Evolutionary conservation across 164 flowering plant species (phyloP).

Genomic region (Brasenia schreberi): DNA sequence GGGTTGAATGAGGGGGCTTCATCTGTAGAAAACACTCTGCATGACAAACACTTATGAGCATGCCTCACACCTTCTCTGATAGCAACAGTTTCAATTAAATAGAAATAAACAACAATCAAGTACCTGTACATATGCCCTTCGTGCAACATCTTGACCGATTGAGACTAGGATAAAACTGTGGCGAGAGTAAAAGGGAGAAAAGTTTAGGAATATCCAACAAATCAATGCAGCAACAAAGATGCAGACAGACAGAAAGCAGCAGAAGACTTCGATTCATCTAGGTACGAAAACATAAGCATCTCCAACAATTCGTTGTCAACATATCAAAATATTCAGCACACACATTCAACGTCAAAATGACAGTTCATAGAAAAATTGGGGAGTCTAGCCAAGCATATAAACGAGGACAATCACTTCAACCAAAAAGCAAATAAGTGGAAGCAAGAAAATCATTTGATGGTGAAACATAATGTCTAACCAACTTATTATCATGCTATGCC

Average conservation of each 20-base stretch:
- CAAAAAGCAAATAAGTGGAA: too few relatives aligned
- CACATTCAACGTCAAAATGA: too few relatives aligned
- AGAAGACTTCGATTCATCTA: not conserved
- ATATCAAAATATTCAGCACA: too few relatives aligned
- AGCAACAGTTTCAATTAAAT: not conserved
- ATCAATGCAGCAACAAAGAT: not conserved
- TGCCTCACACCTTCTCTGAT: not conserved
- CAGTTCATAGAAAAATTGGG: too few relatives aligned
- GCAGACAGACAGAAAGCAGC: not conserved
- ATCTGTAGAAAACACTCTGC: slow-evolving; percentile 96
- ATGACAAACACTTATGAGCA: not conserved
- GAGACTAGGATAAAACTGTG: slow-evolving; percentile 87
- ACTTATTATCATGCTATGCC: too few relatives aligned
- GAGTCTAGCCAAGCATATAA: too few relatives aligned
- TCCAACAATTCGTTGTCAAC: too few relatives aligned
- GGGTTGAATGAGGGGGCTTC: slow-evolving; percentile 87
- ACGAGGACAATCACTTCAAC: too few relatives aligned
- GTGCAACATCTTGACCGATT: slow-evolving; percentile 94
- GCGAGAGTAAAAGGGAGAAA: slow-evolving; percentile 3
- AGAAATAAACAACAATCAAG: not conserved
- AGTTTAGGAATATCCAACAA: not conserved
- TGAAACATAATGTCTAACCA: too few relatives aligned
- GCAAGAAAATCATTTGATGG: too few relatives aligned
- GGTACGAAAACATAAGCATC: not conserved
- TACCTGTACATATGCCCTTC: slow-evolving; percentile 99